phyloP scores from a whole-genome alignment of 2,329 filamentous ascomycete species.

The Exutisphaerella laricina region DNA sequence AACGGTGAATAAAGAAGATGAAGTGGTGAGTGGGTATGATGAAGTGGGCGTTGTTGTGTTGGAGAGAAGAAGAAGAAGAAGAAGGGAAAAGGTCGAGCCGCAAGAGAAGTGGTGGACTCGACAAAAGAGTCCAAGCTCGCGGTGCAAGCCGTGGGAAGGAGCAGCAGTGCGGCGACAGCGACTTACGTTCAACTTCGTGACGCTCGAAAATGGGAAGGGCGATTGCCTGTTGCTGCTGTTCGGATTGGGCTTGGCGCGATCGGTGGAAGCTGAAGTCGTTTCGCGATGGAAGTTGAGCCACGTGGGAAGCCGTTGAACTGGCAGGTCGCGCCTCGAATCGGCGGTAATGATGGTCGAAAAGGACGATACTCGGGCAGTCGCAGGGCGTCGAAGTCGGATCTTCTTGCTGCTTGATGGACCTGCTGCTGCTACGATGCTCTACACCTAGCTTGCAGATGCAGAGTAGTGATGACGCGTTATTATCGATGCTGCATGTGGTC shows the following conservation, averaged over 20 bases:
- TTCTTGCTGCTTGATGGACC: background rate
- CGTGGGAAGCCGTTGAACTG: slow-evolving; percentile 6
- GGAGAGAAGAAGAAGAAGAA: slow-evolving; percentile 19
- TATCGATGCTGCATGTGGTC: background rate
- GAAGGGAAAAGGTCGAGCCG: slow-evolving; percentile 17
- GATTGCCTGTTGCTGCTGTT: slow-evolving; percentile 9
- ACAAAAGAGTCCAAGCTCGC: slow-evolving; percentile 6
- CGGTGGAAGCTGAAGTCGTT: slow-evolving; percentile 8
- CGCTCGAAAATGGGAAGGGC: too few species aligned
- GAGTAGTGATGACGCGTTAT: slow-evolving; percentile 1
- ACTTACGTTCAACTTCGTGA: slow-evolving; percentile 15
- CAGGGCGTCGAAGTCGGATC: background rate
- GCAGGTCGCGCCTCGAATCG: background rate
- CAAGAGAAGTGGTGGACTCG: slow-evolving; percentile 5
- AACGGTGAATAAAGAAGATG: slow-evolving; percentile 34
- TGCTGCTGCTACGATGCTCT: background rate
- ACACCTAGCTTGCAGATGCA: background rate
- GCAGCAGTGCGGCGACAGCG: slow-evolving; percentile 9
- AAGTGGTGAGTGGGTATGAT: slow-evolving; percentile 22
- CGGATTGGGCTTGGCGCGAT: slow-evolving; percentile 12
- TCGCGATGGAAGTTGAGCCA: slow-evolving; percentile 13
- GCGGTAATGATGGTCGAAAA: slow-evolving; percentile 1
- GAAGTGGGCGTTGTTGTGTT: slow-evolving; percentile 28
- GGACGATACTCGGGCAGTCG: background rate
- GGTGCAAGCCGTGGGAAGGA: slow-evolving; percentile 15